Base-by-base conservation (phyloP, 2,329 filamentous ascomycete species). In the Trichoderma brevicompactum region DNA sequence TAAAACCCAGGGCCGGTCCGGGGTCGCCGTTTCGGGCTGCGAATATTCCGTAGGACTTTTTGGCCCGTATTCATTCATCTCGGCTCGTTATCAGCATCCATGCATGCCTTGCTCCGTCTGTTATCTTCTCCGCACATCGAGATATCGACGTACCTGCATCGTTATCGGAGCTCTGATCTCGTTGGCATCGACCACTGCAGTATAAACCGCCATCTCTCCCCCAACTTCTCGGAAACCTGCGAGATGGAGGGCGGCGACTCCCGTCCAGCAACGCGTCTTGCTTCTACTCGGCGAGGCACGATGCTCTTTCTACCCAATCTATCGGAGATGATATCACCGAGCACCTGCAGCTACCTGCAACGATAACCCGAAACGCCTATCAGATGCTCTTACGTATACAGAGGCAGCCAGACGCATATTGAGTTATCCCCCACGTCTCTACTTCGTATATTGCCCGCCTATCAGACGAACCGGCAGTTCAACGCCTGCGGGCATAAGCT, bases 201-300 rank as follows among this genome's bases (percentile, higher is more conserved):
- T 49, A 49, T 49, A 60, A 50, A 50, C 56, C 19, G 41, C 34
- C 15, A 17, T 32, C n/a, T n/a, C 34, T 40, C 43, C 41, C 41
- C 50, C 50, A 64, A 41, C 23, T 55, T 19, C 36, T 49, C 61
- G 61, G 61, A 19, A 64, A 38, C 61, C 50, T 48, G 52, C 52
- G 61, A 56, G 52, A 56, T 64, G 61, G 61, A 56, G 19, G 15
- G 32, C 61, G 61, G 61, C 61, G 61, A 64, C 43, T 56, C 61
- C 61, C 61, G 60, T 17, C 46, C 15, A 23, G 10, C 38, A 5
- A 32, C 34, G 59, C 6, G 1, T n/a, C 17, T 15, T 46, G n/a
- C 28, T 41, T 28, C 6, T 41, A 41, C 40, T 28, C 23, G 23
- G 23, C 23, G 23, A 28, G 23, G 23, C 19, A 13, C 17, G 13